A percentile compares a stretch with the other conserved stretches of the same genome.
phyloP scores from a whole-genome alignment of 768 basidiomycete genomes.

The Leccinum pellstonianum region DNA sequence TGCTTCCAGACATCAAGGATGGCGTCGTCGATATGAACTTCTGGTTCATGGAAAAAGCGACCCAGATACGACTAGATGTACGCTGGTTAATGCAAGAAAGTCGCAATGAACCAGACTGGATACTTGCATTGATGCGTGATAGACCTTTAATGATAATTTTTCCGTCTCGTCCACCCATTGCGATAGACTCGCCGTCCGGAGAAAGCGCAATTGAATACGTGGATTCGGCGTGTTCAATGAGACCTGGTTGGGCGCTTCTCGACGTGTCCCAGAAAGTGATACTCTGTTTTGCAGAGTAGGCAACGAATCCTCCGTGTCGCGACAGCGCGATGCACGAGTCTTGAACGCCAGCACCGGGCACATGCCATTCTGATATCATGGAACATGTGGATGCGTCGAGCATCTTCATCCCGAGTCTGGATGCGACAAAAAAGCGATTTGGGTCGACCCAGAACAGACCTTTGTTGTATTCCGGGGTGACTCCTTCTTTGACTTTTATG shows the following conservation, averaged over 20 bases:
- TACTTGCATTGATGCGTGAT: neutral
- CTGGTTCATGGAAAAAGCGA: neutral
- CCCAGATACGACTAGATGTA: neutral
- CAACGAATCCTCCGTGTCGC: neutral
- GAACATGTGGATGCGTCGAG: neutral
- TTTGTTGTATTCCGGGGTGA: neutral
- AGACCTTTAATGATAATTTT: neutral
- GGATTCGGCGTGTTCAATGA: neutral
- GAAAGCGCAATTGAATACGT: neutral
- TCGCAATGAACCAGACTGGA: neutral
- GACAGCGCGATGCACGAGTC: neutral
- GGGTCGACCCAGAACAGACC: constrained; percentile 39
- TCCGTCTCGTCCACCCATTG: neutral
- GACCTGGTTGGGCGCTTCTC: neutral
- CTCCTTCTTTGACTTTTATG: neutral
- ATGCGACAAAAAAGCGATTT: neutral
- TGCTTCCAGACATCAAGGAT: neutral
- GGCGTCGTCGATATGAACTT: neutral
- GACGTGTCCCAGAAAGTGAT: neutral
- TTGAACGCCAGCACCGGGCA: neutral
- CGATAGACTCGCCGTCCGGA: neutral
- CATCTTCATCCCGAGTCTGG: neutral
- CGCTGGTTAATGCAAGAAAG: neutral
- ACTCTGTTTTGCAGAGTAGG: neutral
- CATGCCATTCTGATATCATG: neutral